Base-by-base conservation (phyloP, 2,329 filamentous ascomycete genomes). In the Cordyceps javanica region DNA sequence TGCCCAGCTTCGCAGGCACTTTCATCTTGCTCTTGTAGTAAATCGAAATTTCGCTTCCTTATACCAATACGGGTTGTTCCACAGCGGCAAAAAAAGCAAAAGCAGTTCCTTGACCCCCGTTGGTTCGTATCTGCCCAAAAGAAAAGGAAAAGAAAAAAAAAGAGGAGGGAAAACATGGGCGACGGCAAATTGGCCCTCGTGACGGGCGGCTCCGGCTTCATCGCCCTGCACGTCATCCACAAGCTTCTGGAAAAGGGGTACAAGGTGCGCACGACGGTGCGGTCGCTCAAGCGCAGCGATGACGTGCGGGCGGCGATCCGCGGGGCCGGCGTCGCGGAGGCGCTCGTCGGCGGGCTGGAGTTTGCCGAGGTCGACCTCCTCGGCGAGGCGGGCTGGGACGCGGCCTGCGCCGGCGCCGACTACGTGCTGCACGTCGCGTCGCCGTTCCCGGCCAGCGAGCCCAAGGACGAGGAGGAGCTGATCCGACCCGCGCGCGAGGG, bases 401-500 rank as follows among this genome's bases (percentile, higher is more conserved):
- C 62, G 7, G 64, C 69, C 16, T 64, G 69, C 44, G 51, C 62
- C 36, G 67, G 66, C 48, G 69, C 68, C 46, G 54, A 62, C 5
- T 64, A 67, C 2, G 67, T 73, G 14, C 65, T 70, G 55, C 71
- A 72, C 38, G 64, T 72, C 19, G 71, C 70, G 0, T 69, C 70
- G 9, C 71, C 70, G 1, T 72, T 73, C 36, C 60, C 67, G 1
- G 39, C 59, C 14, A 56, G 57, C 1, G 55, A 58, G 19, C 57
- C 46, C 4, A 60, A 62, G 25, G 25, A 54, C 14, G 59, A 62
- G 25, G 45, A 60, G 6, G 58, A 63, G 14, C 21, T 66, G 10
- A 60, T 64, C 44, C 26, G 44, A 14, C 64, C 63, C 1, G 64
- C 64, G 8, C 28, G 61, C 9, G 55, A 63, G 28, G 62, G 64